Conservation (phyloP, 495 filamentous ascomycete genomes). For the Lophium mytilinum region DNA sequence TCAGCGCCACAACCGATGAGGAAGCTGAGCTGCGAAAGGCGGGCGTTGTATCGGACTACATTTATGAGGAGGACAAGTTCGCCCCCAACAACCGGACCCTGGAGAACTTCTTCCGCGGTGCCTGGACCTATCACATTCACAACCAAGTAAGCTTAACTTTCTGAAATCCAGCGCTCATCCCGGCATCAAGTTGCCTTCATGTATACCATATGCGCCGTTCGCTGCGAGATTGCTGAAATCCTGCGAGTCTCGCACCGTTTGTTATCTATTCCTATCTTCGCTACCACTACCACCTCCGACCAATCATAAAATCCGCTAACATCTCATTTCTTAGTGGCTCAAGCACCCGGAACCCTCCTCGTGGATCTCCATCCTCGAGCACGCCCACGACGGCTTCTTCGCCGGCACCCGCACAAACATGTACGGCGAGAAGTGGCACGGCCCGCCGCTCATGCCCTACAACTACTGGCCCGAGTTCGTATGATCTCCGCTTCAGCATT, state of each 20-base stretch:
- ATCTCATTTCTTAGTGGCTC: conserved; percentile 34
- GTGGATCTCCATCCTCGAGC: conserved; percentile 47
- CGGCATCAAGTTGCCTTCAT: background rate
- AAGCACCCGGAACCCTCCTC: conserved; percentile 50
- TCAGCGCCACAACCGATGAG: conserved; percentile 28
- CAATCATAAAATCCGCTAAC: conserved; percentile 17
- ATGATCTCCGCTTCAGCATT: conserved; percentile 10
- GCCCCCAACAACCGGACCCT: conserved; percentile 48
- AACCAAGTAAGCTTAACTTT: conserved; percentile 42
- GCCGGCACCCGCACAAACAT: conserved; percentile 38
- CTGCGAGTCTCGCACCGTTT: background rate
- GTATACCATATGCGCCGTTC: background rate
- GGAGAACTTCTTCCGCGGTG: conserved; percentile 49
- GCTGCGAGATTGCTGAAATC: conserved; percentile 17
- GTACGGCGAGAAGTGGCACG: conserved; percentile 48
- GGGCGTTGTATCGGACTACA: conserved; percentile 34
- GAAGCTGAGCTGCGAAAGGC: conserved; percentile 31
- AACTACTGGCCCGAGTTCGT: conserved; percentile 34
- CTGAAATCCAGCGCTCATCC: background rate
- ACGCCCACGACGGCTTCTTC: conserved; percentile 50
- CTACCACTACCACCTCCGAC: background rate
- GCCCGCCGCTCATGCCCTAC: conserved; percentile 34
- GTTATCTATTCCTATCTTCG: background rate
- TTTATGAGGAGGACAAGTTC: conserved; percentile 40
- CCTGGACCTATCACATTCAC: conserved; percentile 52